These are phyloP conservation scores for Talaromyces marneffei DNA, from an alignment of 2,329 filamentous ascomycete genomes.

Conservation along the genomic window DNA sequence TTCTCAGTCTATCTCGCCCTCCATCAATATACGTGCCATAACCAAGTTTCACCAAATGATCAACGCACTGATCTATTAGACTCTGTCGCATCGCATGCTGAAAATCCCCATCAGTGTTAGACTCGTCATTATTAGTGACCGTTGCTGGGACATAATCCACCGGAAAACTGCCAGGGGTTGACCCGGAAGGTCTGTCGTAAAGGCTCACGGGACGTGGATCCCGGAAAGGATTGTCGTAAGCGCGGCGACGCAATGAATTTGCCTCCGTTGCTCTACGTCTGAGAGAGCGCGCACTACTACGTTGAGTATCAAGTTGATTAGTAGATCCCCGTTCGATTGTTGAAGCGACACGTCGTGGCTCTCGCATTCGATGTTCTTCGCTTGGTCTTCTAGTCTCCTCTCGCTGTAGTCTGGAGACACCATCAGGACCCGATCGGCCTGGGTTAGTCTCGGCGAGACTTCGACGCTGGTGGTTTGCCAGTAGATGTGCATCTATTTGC, in stretches of 20 bases:
- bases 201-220: conserved; percentile 4
- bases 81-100: conserved; percentile 12
- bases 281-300: conserved; percentile 9
- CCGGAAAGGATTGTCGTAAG: background rate
- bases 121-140: background rate
- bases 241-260: conserved; percentile 16
- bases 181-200: conserved; percentile 2
- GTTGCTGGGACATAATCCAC: conserved; percentile 14
- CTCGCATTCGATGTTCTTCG: background rate
- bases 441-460: background rate
- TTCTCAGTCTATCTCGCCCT: conserved; percentile 33
- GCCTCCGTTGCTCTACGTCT: conserved; percentile 28
- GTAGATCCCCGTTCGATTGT: conserved; percentile 19
- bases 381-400: background rate
- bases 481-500: conserved; percentile 32
- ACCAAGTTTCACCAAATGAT: conserved; percentile 36
- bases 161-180: conserved; percentile 25
- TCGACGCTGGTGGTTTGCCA: conserved; percentile 21
- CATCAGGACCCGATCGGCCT: background rate
- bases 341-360: conserved; percentile 1
- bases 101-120: conserved; percentile 1
- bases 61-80: conserved; percentile 34
- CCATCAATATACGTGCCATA: conserved; percentile 34
- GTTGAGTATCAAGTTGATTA: conserved; percentile 23
- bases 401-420: background rate